Base-by-base conservation (phyloP, 768 basidiomycete genomes). In the Mycena sanguinolenta region DNA sequence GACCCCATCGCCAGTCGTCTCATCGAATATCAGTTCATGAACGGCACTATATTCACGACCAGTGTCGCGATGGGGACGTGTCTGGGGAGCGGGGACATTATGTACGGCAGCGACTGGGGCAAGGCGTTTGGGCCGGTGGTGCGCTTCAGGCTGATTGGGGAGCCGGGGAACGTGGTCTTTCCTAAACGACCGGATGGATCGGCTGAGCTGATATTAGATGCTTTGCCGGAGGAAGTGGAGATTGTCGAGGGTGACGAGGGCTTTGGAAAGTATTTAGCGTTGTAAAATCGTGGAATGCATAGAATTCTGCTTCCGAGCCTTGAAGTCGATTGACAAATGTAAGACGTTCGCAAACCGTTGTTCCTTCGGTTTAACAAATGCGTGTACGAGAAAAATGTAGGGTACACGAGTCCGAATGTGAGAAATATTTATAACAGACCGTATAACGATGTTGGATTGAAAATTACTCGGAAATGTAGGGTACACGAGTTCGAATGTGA, bases 231-330 rank as follows among this genome's bases (percentile, higher is more conserved):
- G 32, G 65, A 66, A 32, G 65, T 46, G 21, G 65, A 57, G 14
- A 9, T 36, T 1, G 19, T 66, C 12, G 58, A 80, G 54, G n/a
- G 77, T 14, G n/a, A 12, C 4, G 62, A 63, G 17, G 49, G 62
- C 13, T 63, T 63, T 38, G 62, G 62, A 8, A 63, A 63, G 36
- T 63, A 63, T 63, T 32, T 53, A 30, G 50, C 50, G 32, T 38
- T 38, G 49, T 63, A 60, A 28, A n/a, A 44, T 7, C 36, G 36
- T n/a, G n/a, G 32, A 34, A 5, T 34, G 4, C 32, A 5, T 10
- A n/a, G n/a, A n/a, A n/a, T n/a, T n/a, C n/a, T n/a, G n/a, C n/a
- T n/a, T n/a, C n/a, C n/a, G n/a, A 34, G 32, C 10, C 32, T 10
- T 4, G 32, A 34, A 34, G 32, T 34, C 32, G 32, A 34, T n/a